Conservation (phyloP, 345 rosid genomes). For the Citrus glauca region DNA sequence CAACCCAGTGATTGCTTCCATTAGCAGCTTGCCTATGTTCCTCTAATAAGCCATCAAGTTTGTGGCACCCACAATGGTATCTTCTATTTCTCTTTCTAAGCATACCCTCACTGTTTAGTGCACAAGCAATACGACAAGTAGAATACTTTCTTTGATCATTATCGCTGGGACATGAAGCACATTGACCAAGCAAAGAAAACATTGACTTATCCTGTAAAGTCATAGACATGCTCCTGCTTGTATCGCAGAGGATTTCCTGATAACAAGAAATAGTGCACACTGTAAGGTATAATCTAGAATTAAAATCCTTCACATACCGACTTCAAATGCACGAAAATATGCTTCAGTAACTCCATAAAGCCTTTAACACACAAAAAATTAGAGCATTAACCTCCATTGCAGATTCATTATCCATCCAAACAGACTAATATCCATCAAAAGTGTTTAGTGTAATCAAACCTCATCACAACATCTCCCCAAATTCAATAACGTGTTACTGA, state of each 20-base stretch:
- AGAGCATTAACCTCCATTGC: not conserved
- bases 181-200: conserved; percentile 62
- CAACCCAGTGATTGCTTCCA: conserved; percentile 48
- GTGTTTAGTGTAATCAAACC: not conserved
- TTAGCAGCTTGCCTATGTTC: conserved; percentile 20
- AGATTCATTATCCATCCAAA: not conserved
- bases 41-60: conserved; percentile 31
- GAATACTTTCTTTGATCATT: conserved; percentile 16
- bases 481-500: not conserved
- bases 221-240: conserved; percentile 54
- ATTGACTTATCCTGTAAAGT: conserved; percentile 50
- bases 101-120: not conserved
- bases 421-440: not conserved
- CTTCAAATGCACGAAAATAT: not conserved
- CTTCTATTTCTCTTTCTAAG: conserved; percentile 2
- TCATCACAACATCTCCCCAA: not conserved
- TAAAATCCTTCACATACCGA: not conserved
- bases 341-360: not conserved
- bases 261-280: conserved; percentile 3
- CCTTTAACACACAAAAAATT: not conserved
- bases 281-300: not conserved
- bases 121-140: conserved; percentile 5
- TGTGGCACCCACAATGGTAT: conserved; percentile 37
- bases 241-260: conserved; percentile 51
- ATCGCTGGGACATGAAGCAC: conserved; percentile 15